Evolutionary conservation across 345 rosid genomes (phyloP), one percentile per base, ranked within the genome.

Genomic region (Iberis pinnata): DNA sequence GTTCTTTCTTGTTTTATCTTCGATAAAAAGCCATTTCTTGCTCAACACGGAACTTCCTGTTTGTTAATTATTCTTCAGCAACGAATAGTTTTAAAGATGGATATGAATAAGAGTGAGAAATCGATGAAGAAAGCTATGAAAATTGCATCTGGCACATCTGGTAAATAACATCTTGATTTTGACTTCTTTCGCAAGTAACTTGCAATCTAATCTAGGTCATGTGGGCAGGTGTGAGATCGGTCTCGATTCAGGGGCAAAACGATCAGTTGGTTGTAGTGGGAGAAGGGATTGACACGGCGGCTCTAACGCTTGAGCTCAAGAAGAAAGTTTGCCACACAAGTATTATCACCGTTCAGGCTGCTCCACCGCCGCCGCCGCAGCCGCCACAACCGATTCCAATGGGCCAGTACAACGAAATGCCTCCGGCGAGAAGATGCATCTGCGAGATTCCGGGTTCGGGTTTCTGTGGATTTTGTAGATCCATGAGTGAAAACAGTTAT

Each of bases 191-290:
- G 7, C 42, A n/a, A 11, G 38, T 52, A 38, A 53, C 66, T 53
- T 59, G 56, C 13, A 4, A 29, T 3, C 4, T 49, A 60, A 45
- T 49, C 53, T 67, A 67, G 61, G 56, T 33, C 32, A 32, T 8
- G 33, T 36, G 46, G 37, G 37, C 11, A 67, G 72, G 72, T 41
- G 68, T 68, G 37, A 56, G 12, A 48, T 55, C 68, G 4, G 67
- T 68, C 31, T 12, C 68, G 24, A 24, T 68, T 48, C 53, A 42
- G 7, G 72, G 72, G 35, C 56, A 54, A 19, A 61, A 68, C 37
- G 72, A 61, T 55, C 68, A 42, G 51, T 14, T 68, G 33, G 58
- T 68, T 22, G 14, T 68, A 4, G 2, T 61, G 41, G 68, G 72
- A 48, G 72, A 20, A 35, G 68, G 24, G 6, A 56, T 68, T 29